A percentile compares a stretch with the other conserved stretches of the same genome.
phyloP scores from a whole-genome alignment of 441 rosid species.

The Croton laevigatus region DNA sequence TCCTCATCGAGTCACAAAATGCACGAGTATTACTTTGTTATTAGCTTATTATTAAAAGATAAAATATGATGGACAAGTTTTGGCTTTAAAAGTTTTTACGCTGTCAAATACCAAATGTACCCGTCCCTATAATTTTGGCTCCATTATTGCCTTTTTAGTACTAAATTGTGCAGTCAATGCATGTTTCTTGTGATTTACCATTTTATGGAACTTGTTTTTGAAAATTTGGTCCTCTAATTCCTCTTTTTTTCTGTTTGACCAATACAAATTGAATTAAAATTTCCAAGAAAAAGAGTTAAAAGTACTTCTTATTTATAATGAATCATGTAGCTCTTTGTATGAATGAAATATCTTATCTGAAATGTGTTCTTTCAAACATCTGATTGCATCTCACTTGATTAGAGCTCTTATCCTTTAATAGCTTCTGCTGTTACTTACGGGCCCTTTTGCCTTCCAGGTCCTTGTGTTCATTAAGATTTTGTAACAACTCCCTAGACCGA shows the following conservation, averaged over 20 bases:
- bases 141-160: slow-evolving; percentile 1
- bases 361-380: background rate
- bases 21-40: background rate
- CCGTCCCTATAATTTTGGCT: background rate
- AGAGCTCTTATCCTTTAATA: background rate
- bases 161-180: slow-evolving; percentile 4
- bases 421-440: background rate
- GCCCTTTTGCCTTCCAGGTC: slow-evolving; percentile 47
- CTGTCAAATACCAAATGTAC: background rate
- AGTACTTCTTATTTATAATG: background rate
- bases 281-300: slow-evolving; percentile 2
- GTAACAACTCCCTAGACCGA: slow-evolving; percentile 47
- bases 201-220: background rate
- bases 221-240: background rate
- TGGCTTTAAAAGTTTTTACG: too few relatives aligned
- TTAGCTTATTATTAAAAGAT: background rate
- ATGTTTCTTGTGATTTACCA: background rate
- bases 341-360: background rate
- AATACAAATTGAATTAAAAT: background rate
- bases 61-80: too few relatives aligned
- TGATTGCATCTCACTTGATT: slow-evolving; percentile 7
- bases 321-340: slow-evolving; percentile 4
- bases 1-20: slow-evolving; percentile 5
- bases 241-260: background rate
- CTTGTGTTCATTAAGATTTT: slow-evolving; percentile 55